A percentile compares a stretch with the other conserved stretches of the same genome.
phyloP scores from a whole-genome alignment of 106 monocot species.

The Platanthera zijinensis region DNA sequence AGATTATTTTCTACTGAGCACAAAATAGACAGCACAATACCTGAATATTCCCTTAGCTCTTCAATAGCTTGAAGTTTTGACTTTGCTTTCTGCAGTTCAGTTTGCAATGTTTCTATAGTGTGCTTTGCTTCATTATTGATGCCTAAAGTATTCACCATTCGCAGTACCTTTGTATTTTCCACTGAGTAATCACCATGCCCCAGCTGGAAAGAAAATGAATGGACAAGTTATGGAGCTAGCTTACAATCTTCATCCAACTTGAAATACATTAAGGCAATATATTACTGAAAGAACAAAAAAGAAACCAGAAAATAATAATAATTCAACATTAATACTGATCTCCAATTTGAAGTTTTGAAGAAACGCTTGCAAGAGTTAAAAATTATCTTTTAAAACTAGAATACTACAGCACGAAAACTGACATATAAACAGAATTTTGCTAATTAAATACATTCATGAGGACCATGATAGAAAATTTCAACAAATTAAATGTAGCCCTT shows the following conservation, averaged over 20 bases:
- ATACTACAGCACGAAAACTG: neutral
- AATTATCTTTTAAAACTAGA: neutral
- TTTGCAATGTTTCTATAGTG: slow-evolving; percentile 76
- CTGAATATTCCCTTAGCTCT: slow-evolving; percentile 89
- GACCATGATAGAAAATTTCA: too few species aligned
- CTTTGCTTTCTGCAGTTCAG: slow-evolving; percentile 77
- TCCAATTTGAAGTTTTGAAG: neutral
- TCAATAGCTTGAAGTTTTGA: slow-evolving; percentile 86
- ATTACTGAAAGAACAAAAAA: neutral
- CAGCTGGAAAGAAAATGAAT: slow-evolving; percentile 29
- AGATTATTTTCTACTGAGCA: neutral
- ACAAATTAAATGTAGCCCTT: too few species aligned
- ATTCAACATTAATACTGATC: neutral
- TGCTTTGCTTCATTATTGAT: slow-evolving; percentile 91
- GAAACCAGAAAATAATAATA: neutral
- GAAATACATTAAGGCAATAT: neutral
- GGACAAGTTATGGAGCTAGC: neutral
- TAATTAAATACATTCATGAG: too few species aligned
- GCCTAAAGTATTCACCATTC: slow-evolving; percentile 88
- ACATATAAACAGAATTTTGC: too few species aligned
- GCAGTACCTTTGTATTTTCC: slow-evolving; percentile 81
- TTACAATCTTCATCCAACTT: neutral
- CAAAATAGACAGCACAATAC: slow-evolving; percentile 20
- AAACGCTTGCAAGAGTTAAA: neutral
- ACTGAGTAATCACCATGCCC: slow-evolving; percentile 94